Evolutionary conservation across 768 basidiomycete genomes (phyloP), one percentile per base, ranked within the genome.

Genomic region (Phaffia tasmanica): DNA sequence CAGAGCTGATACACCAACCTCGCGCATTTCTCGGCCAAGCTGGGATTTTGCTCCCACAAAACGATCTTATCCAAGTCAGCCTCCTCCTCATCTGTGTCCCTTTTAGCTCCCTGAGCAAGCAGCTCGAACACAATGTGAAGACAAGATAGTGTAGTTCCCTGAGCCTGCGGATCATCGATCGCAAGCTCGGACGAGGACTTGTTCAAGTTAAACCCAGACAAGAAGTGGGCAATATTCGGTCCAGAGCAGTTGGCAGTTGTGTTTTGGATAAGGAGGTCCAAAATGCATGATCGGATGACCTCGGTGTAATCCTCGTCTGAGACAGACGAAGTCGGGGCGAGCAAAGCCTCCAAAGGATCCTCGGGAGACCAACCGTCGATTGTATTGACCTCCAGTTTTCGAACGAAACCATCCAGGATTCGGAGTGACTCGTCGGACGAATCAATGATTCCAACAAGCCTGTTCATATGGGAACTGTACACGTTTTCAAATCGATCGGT

Each of bases 161-260:
- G 66, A 1, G 70, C 69, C 29, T 71, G 71, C 9, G 75, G 75
- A 48, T 78, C 77, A 53, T 75, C 74, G 30, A 78, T 71, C 88
- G 83, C 82, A 64, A 85, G 79, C 32, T 85, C 83, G 9, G 78
- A 77, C n/a, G 79, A 79, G 1, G 80, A 75, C 3, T 81, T 79
- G 25, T 71, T 70, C 57, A 74, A 72, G 46, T 88, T 87, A 72
- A 93, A 88, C 0, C 79, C 80, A 25, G 95, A 81, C 15, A 97
- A 78, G 77, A 89, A 88, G 76, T 95, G 92, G 0, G 87, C 87
- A 23, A 94, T 73, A 71, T 92, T 95, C 7, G 92, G 91, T 70
- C 84, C 88, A 0, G 83, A 76, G 11, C 81, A 77, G 54, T 79
- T 81, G 0, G 77, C 74, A n/a, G 81, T 78, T 0, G 91, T 91